These are phyloP conservation scores for Lodderomyces elongisporus DNA, from an alignment of 1,139 yeast species.

Conservation along the genomic window DNA sequence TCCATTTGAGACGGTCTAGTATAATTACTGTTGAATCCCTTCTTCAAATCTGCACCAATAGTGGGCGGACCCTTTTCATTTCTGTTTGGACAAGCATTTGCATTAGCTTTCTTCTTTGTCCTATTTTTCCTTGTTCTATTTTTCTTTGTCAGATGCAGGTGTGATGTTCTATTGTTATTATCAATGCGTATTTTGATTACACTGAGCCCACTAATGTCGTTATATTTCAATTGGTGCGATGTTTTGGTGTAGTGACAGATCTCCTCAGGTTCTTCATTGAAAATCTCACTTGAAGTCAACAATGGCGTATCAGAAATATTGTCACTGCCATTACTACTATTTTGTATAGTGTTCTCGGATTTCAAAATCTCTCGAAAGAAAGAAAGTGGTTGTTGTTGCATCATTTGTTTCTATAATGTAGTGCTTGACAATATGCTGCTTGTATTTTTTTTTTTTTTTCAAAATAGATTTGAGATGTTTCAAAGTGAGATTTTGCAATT, in stretches of 20 bases:
- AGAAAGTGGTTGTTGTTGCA: too few relatives aligned
- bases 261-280: constrained; percentile 7
- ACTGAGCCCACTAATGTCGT: constrained; percentile 9
- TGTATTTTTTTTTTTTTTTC: too few relatives aligned
- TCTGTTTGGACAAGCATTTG: neutral
- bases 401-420: too few relatives aligned
- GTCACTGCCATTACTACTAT: too few relatives aligned
- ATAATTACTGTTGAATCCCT: constrained; percentile 16
- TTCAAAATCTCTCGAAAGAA: too few relatives aligned
- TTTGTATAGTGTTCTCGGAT: too few relatives aligned
- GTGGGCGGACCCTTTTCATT: constrained; percentile 7
- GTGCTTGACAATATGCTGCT: too few relatives aligned
- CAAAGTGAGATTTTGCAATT: too few relatives aligned
- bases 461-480: too few relatives aligned
- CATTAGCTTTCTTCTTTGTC: constrained; percentile 7
- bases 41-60: constrained; percentile 18
- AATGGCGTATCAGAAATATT: too few relatives aligned
- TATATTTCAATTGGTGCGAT: constrained; percentile 3
- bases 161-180: too few relatives aligned
- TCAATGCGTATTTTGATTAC: constrained; percentile 3
- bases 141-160: too few relatives aligned
- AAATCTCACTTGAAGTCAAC: neutral
- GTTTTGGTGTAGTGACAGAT: constrained; percentile 8
- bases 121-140: constrained; percentile 4
- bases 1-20: constrained; percentile 9